A percentile compares a stretch with the other conserved stretches of the same genome.
phyloP scores from a whole-genome alignment of 176 grass and related monocot genomes.

The Hsuehochloa calcarea region DNA sequence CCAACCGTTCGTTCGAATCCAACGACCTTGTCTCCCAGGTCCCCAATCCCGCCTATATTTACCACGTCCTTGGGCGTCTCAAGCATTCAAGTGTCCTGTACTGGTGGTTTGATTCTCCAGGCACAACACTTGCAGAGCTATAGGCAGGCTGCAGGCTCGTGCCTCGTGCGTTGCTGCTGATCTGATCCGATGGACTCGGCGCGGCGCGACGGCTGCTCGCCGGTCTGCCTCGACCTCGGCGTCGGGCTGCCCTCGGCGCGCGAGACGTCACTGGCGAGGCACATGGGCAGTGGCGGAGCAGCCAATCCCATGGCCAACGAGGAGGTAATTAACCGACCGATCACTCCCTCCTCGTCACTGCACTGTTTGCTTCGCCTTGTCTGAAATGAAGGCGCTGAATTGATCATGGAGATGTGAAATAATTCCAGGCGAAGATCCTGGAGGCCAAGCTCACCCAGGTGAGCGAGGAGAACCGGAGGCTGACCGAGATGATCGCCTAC shows the following conservation, averaged over 20 bases:
- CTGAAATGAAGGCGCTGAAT: neutral
- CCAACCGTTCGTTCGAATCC: neutral
- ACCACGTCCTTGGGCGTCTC: neutral
- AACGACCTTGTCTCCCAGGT: neutral
- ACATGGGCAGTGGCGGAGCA: neutral
- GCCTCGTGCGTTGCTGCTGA: neutral
- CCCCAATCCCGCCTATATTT: slow-evolving; percentile 18
- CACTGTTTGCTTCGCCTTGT: neutral
- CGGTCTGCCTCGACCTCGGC: slow-evolving; percentile 65
- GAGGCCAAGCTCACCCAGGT: slow-evolving; percentile 60
- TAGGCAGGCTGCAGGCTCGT: neutral
- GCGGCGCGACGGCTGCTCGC: slow-evolving; percentile 4
- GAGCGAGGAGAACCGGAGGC: slow-evolving; percentile 69
- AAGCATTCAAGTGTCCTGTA: neutral
- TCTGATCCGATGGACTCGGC: slow-evolving; percentile 40
- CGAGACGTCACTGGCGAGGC: neutral
- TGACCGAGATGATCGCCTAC: slow-evolving; percentile 45
- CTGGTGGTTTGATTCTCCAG: neutral
- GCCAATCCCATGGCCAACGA: neutral
- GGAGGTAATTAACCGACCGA: slow-evolving; percentile 35
- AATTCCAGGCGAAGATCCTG: slow-evolving; percentile 20
- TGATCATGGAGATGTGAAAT: neutral
- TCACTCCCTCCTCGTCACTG: neutral
- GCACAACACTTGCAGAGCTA: neutral
- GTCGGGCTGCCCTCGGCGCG: slow-evolving; percentile 36